Evolutionary conservation across 345 rosid genomes (phyloP).

Genomic region (Linum usitatissimum): DNA sequence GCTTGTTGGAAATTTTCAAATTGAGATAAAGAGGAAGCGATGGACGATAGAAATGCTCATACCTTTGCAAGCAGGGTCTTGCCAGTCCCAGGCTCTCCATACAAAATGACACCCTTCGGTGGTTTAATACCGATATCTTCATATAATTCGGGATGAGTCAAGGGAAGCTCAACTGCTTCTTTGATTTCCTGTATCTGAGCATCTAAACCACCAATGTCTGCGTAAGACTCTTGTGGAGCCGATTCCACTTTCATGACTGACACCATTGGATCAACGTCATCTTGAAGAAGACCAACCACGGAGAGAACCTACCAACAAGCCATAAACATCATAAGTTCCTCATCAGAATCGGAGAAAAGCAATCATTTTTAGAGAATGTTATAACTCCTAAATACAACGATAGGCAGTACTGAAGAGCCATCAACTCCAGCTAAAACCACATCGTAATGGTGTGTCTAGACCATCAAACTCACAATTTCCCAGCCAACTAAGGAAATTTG

Average conservation of each 20-base stretch:
- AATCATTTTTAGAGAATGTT: too few species aligned
- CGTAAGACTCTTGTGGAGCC: conserved; percentile 97
- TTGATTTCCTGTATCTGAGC: conserved; percentile 98
- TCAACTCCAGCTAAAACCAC: too few species aligned
- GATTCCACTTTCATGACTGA: conserved; percentile 99
- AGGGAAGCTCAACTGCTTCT: conserved; percentile 97
- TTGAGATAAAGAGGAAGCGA: neutral
- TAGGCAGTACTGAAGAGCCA: too few species aligned
- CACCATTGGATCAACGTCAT: conserved; percentile 99
- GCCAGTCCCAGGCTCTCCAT: conserved; percentile 99
- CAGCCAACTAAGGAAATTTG: too few species aligned
- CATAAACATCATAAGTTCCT: neutral
- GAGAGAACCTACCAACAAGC: conserved; percentile 51
- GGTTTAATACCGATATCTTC: conserved; percentile 99
- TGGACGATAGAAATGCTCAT: neutral
- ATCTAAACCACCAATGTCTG: conserved; percentile 97
- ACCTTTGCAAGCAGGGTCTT: conserved; percentile 98
- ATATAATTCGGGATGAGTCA: conserved; percentile 95
- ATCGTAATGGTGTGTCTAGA: too few species aligned
- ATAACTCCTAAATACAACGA: too few species aligned
- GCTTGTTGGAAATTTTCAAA: neutral
- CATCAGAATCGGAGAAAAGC: too few species aligned
- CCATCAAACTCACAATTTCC: too few species aligned
- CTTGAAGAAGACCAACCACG: conserved; percentile 94
- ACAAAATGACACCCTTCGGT: conserved; percentile 95